These are phyloP conservation scores for Colletotrichum tamarilloi DNA, from an alignment of 2,329 filamentous ascomycete genomes.

Conservation along the genomic window DNA sequence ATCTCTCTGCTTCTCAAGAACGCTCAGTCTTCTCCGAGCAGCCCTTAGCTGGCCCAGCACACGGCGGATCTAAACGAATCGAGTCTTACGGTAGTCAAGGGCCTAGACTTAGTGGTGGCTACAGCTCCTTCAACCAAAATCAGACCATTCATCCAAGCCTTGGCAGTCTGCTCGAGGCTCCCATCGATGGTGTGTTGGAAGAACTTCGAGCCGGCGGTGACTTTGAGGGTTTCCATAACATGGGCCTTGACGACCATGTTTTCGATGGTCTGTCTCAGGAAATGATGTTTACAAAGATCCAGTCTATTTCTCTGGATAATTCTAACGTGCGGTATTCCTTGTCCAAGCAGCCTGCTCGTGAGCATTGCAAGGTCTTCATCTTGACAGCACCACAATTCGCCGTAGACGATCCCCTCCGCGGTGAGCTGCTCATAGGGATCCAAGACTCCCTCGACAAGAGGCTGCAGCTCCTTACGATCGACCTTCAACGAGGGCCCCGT, in stretches of 20 bases:
- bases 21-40: slow-evolving; percentile 82
- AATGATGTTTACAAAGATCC: slow-evolving; percentile 77
- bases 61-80: slow-evolving; percentile 66
- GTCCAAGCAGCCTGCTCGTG: slow-evolving; percentile 62
- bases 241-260: slow-evolving; percentile 78
- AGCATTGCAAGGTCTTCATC: slow-evolving; percentile 74
- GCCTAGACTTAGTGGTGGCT: slow-evolving; percentile 68
- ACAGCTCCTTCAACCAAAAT: slow-evolving; percentile 53
- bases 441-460: slow-evolving; percentile 76
- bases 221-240: slow-evolving; percentile 76
- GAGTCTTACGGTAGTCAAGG: slow-evolving; percentile 80
- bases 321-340: slow-evolving; percentile 70
- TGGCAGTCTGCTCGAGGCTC: slow-evolving; percentile 74
- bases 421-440: slow-evolving; percentile 73
- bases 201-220: slow-evolving; percentile 71
- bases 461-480: slow-evolving; percentile 74
- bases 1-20: slow-evolving; percentile 87
- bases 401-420: slow-evolving; percentile 63
- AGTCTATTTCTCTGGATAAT: slow-evolving; percentile 72
- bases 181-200: slow-evolving; percentile 76
- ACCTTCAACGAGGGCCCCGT: slow-evolving; percentile 47
- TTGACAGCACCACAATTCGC: slow-evolving; percentile 68
- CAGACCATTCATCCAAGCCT: slow-evolving; percentile 62
- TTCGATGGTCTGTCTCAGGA: slow-evolving; percentile 79
- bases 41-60: slow-evolving; percentile 50